These are phyloP conservation scores for Hippophae rhamnoides DNA, from an alignment of 306 rosid genomes.

Conservation along the genomic window DNA sequence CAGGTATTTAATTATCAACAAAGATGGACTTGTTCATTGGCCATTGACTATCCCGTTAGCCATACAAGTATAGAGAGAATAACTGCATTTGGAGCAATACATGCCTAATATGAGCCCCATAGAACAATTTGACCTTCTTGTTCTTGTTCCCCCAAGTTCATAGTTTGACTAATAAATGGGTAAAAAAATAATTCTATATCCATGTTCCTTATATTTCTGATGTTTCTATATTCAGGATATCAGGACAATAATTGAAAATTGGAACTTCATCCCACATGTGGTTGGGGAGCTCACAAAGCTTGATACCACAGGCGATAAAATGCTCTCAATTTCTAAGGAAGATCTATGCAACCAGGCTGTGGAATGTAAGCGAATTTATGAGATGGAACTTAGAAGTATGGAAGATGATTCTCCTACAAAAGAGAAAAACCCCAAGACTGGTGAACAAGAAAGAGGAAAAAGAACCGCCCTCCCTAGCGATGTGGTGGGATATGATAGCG, in stretches of 20 bases:
- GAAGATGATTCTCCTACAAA: constrained; percentile 21
- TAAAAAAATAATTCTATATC: neutral
- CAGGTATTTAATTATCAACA: too few species aligned
- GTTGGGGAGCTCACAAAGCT: constrained; percentile 71
- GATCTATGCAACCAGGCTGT: constrained; percentile 50
- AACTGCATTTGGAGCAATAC: too few species aligned
- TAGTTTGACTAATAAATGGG: neutral
- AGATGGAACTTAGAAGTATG: constrained; percentile 38
- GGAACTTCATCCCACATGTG: constrained; percentile 68
- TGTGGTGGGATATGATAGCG: constrained; percentile 56
- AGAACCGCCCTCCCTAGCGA: constrained; percentile 19
- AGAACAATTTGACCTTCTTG: too few species aligned
- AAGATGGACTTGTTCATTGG: too few species aligned
- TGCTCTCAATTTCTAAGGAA: constrained; percentile 39
- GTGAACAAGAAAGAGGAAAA: constrained; percentile 18
- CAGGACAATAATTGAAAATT: constrained; percentile 46
- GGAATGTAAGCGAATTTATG: constrained; percentile 60
- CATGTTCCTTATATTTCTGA: neutral
- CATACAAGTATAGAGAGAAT: too few species aligned
- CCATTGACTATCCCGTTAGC: too few species aligned
- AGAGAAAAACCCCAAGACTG: constrained; percentile 28
- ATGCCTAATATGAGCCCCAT: too few species aligned
- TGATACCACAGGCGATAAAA: constrained; percentile 21
- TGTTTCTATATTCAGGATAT: constrained; percentile 39
- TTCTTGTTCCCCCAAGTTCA: neutral